Base-by-base conservation (phyloP, 1,284 basidiomycete species). In the Pseudozyma sp. region DNA sequence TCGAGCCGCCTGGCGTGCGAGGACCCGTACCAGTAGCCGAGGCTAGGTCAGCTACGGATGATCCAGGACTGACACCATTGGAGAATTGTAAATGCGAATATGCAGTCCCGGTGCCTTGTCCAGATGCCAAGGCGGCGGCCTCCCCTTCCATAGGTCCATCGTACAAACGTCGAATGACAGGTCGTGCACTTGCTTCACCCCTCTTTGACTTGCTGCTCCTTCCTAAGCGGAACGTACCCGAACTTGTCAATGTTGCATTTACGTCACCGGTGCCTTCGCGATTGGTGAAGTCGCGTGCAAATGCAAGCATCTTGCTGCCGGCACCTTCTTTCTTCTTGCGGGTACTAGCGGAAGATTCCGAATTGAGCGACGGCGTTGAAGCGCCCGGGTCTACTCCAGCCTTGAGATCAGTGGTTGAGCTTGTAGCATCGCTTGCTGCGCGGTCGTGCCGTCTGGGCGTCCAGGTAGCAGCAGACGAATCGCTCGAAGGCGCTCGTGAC, bases 151-250 rank as follows among this genome's bases (percentile, higher is more conserved):
- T 39, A 0, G 65, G 61, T 7, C 59, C 61, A 21, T 75, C 68
- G 38, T 70, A 75, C n/a, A 75, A 16, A 34, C 72, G 49, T 6
- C 72, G 72, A 35, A 75, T 75, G 45, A 70, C 67, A 4, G 59
- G 63, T 3, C 72, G 66, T 13, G 52, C 16, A 5, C 31, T 45
- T 2, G 48, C 35, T 3, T 74, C 71, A 4, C 52, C 50, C 35
- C 58, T 70, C 39, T 61, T 65, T 6, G 63, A 51, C 43, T 75
- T 75, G 45, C 54, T 63, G 48, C 49, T 60, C 49, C 53, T 42
- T 31, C 67, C 63, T 7, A 67, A 56, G 10, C 67, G 56, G 52
- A 70, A 67, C 0, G 67, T 69, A 3, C 52, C 53, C 3, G 72
- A 63, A 38, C 52, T 70, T 8, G 68, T 25, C 9, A 70, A 31